Base-by-base conservation (phyloP, 345 rosid genomes). In the Schrenkiella parvula region DNA sequence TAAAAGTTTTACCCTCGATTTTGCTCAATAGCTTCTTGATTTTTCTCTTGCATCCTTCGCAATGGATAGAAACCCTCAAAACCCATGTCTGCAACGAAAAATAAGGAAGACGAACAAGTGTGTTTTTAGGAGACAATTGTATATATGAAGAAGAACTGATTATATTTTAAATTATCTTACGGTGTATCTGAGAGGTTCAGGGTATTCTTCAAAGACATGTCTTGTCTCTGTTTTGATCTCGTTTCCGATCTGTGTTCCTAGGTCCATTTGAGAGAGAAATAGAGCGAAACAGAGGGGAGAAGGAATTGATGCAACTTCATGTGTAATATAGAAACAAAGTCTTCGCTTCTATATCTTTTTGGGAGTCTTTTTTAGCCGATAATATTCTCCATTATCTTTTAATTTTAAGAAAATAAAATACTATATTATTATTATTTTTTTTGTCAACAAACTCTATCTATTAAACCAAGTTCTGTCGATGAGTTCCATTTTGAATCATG, bases 21-120 rank as follows among this genome's bases (percentile, higher is more conserved):
- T 85, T 80, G 56, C 81, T 88, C 39, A 92, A 78, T 58, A 88
- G 67, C 70, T 84, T 92, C 74, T 85, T 82, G 59, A 92, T 89
- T 80, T 89, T 89, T 66, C 81, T 82, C 84, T 84, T 89, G 89
- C 98, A 92, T 53, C 95, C 96, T 81, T 88, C 87, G 55, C 98
- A 92, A 78, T 92, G 96, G 65, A 92, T 85, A 47, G 92, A 85
- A 37, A 92, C 98, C 73, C 73, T 84, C 81, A 92, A 65, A 29
- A 84, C 80, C 85, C 82, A 84, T 47, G 87, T 88, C 98, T 88
- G 77, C 18, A 48, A 13, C 37, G 52, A 25, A 47, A 25, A 48
- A 4, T 19, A 15, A 50, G 11, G 17, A 14, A 17, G 29, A 10
- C 54, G 17, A 44, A 23, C 3, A 14, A 39, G 56, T 47, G 15